A percentile compares a stretch with the other conserved stretches of the same genome.
Conservation (phyloP, 1,284 basidiomycete genomes). For the Ustilago sp. region DNA sequence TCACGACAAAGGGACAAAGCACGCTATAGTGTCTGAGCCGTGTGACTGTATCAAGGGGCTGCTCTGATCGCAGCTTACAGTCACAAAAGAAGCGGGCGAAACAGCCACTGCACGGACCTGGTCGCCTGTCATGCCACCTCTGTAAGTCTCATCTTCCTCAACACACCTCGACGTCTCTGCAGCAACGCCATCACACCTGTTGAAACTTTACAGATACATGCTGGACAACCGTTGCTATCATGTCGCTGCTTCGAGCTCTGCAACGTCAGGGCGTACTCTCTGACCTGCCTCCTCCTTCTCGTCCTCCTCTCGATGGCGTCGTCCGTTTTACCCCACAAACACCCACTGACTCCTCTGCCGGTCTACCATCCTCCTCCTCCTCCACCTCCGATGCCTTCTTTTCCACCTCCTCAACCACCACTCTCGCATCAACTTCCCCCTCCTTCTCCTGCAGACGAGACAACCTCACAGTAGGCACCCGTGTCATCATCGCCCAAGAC, state of each 20-base stretch:
- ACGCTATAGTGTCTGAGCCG: background rate
- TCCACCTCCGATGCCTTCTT: background rate
- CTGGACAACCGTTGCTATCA: background rate
- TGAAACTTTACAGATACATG: no score
- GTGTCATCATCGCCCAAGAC: conserved; percentile 56
- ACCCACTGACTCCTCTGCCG: conserved; percentile 5
- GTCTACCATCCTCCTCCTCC: background rate
- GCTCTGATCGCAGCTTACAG: conserved; percentile 2
- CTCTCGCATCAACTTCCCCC: conserved; percentile 8
- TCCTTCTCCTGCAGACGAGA: conserved; percentile 35
- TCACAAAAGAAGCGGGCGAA: background rate
- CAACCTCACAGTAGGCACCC: conserved; percentile 55
- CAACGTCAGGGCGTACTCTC: conserved; percentile 34
- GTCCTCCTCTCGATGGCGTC: conserved; percentile 10
- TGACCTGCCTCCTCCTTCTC: conserved; percentile 26
- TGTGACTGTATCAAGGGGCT: conserved; percentile 5
- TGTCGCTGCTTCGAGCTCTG: conserved; percentile 42
- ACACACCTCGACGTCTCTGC: background rate
- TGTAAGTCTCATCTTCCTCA: conserved; percentile 22
- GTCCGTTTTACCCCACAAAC: conserved; percentile 13
- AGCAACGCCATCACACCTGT: background rate
- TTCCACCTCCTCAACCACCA: background rate
- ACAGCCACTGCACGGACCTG: conserved; percentile 27
- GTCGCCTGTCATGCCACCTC: conserved; percentile 28
- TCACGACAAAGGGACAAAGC: background rate